These are phyloP conservation scores for Nakazawaea wyomingensis DNA, from an alignment of 805 yeast genomes.

Conservation along the genomic window DNA sequence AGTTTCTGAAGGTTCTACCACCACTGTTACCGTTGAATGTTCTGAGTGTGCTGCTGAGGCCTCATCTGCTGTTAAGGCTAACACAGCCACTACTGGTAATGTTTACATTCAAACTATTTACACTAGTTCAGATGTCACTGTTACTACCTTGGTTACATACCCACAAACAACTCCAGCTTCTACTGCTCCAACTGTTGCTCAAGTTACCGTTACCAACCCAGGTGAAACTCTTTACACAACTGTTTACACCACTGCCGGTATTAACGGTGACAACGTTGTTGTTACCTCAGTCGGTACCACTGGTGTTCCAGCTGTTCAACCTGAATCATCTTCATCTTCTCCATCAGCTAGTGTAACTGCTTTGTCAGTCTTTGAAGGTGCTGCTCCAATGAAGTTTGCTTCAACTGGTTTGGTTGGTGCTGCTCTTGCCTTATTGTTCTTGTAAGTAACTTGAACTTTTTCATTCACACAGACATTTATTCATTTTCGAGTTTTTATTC, in stretches of 20 bases:
- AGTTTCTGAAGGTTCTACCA: slow-evolving; percentile 10
- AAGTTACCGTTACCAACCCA: slow-evolving; percentile 11
- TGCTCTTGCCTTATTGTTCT: slow-evolving; percentile 11
- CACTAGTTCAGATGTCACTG: neutral
- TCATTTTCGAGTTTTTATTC: too few relatives aligned
- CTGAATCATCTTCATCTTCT: slow-evolving; percentile 2
- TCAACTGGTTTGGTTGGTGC: slow-evolving; percentile 11
- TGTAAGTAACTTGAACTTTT: slow-evolving; percentile 3
- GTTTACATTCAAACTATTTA: slow-evolving; percentile 15
- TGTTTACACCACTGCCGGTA: too few relatives aligned
- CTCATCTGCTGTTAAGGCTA: slow-evolving; percentile 15
- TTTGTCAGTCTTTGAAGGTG: slow-evolving; percentile 9
- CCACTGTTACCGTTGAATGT: slow-evolving; percentile 12
- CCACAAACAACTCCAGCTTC: slow-evolving; percentile 1
- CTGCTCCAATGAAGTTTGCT: slow-evolving; percentile 3
- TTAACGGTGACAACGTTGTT: slow-evolving; percentile 11
- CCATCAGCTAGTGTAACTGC: slow-evolving; percentile 4
- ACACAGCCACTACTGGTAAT: slow-evolving; percentile 13
- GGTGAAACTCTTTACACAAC: slow-evolving; percentile 15
- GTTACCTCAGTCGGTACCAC: slow-evolving; percentile 12
- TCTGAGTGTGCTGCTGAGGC: slow-evolving; percentile 10
- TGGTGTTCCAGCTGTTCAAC: slow-evolving; percentile 4
- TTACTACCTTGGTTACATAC: slow-evolving; percentile 3
- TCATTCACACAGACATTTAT: neutral
- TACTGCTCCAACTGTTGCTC: slow-evolving; percentile 7